Evolutionary conservation across 2,329 filamentous ascomycete genomes (phyloP), one percentile per base, ranked within the genome.

Genomic region (Penicillium freii): DNA sequence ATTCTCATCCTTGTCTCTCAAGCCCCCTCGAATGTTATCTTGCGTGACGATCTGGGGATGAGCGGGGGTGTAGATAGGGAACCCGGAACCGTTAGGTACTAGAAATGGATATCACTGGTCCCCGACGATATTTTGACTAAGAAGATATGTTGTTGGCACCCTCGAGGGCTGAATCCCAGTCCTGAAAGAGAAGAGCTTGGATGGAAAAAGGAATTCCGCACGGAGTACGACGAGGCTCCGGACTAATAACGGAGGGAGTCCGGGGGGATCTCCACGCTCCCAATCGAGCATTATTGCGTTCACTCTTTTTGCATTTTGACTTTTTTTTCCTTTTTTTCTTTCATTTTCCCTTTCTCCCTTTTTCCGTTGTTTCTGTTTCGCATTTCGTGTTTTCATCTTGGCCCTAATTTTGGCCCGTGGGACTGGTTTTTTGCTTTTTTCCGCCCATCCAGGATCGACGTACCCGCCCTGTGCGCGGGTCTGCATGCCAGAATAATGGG

Each of bases 381-480:
- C 39, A 51, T 51, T 44, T 42, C 11, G 17, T 55, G 21, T 25
- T 29, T 25, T 34, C 19, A 13, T 9, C 31, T 31, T n/a, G 11
- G 21, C 21, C 25, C 17, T 31, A n/a, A 19, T 15, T 29, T 36
- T 29, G 17, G 27, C 15, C 15, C 5, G 19, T 17, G 8, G 19
- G 27, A 25, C 27, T 21, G 3, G 3, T 3, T 5, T 36, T 21
- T 55, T 55, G 13, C 31, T 51, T 43, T 27, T 34, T 44, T 27
- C n/a, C 34, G 29, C 19, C 39, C 29, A 31, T 23, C 17, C 10
- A 52, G 38, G 53, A 55, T 55, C 53, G 53, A 55, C 53, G 53
- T 50, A 51, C 53, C 53, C 53, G 39, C 46, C 46, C 53, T 43
- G 48, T 55, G 53, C 46, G 39, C 46, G 33, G 33, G 50, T 53